A percentile compares a stretch with the other conserved stretches of the same genome.
These are phyloP conservation scores for Arthroderma sp. DNA, from an alignment of 2,329 filamentous ascomycete species.

Conservation along the genomic window DNA sequence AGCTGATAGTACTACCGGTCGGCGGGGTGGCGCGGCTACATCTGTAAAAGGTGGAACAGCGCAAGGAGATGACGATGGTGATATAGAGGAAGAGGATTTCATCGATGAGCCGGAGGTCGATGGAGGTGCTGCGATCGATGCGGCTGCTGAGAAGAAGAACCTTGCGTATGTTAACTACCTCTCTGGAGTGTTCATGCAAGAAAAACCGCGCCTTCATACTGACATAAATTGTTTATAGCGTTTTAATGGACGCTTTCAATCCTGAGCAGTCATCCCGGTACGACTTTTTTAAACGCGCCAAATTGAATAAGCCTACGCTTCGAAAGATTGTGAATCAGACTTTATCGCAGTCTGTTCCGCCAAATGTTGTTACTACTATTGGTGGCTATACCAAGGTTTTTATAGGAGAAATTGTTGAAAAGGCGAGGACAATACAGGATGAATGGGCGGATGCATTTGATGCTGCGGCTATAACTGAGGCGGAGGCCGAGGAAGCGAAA, in stretches of 20 bases:
- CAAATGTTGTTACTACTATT: slow-evolving; percentile 52
- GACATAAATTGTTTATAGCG: slow-evolving; percentile 23
- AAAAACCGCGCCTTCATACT: background rate
- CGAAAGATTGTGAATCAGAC: slow-evolving; percentile 53
- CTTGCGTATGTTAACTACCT: slow-evolving; percentile 30
- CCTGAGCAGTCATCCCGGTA: slow-evolving; percentile 38
- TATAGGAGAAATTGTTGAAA: slow-evolving; percentile 53
- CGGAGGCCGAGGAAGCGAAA: slow-evolving; percentile 46
- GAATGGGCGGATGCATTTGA: slow-evolving; percentile 40
- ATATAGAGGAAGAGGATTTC: slow-evolving; percentile 38
- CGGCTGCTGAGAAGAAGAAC: slow-evolving; percentile 42
- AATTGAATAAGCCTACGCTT: slow-evolving; percentile 40
- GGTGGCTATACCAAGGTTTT: slow-evolving; percentile 56
- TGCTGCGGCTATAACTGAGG: slow-evolving; percentile 42
- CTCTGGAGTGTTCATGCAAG: background rate
- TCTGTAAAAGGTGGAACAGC: slow-evolving; percentile 17
- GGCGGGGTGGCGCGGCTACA: slow-evolving; percentile 18
- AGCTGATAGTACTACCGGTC: slow-evolving; percentile 17
- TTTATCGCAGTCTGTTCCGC: slow-evolving; percentile 53
- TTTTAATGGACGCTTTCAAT: slow-evolving; percentile 38
- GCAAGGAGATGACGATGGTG: slow-evolving; percentile 33
- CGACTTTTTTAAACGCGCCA: slow-evolving; percentile 39
- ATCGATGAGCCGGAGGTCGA: slow-evolving; percentile 41
- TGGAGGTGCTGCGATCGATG: slow-evolving; percentile 38
- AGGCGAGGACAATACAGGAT: slow-evolving; percentile 50